Base-by-base conservation (phyloP, 2,329 filamentous ascomycete genomes). In the Sordariomycetes sp. region DNA sequence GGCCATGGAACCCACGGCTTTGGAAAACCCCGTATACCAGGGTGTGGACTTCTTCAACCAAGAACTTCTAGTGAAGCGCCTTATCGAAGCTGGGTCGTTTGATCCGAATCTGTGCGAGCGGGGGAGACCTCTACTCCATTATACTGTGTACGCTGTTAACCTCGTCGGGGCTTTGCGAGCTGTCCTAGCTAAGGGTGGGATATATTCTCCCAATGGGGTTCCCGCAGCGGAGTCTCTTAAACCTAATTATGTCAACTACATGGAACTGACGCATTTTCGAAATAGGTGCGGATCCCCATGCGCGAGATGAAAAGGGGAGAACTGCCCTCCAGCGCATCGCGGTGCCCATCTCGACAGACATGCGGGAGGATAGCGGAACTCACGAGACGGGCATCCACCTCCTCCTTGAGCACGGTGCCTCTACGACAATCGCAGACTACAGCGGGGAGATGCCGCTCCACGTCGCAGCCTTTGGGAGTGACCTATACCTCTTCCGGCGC, bases 11-110 rank as follows among this genome's bases (percentile, higher is more conserved):
- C 59, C 65, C 22, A 32, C 55, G 4, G 61, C 64, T 34, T 40
- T 65, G 4, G 20, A 63, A n/a, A 56, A 40, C 32, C 61, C 59
- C 55, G 59, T 61, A 16, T 60, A 63, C 25, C 65, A 63, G 62
- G 52, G 59, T 1, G n/a, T 59, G 1, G 57, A 53, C 18, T 40
- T 53, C 32, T 59, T 52, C 34, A 28, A 50, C 11, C 3, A 55
- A 2, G 65, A 64, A 8, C 54, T 65, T 1, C 14, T 35, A 16
- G 50, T 55, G 10, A 34, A 20, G 37, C 50, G 7, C 62, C 62
- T n/a, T 57, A 58, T 25, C 3, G 52, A 1, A 25, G 46, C 34
- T 66, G 64, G 63, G 54, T 58, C 61, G 12, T 50, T 63, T 24
- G 25, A 60, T 7, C 60, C 60, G 2, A 56, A 56, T 35, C 11